Evolutionary conservation across 139 green algal genomes (phyloP), one percentile per base, ranked within the genome.

Genomic region (Auxenochlorella pyrenoidosa): DNA sequence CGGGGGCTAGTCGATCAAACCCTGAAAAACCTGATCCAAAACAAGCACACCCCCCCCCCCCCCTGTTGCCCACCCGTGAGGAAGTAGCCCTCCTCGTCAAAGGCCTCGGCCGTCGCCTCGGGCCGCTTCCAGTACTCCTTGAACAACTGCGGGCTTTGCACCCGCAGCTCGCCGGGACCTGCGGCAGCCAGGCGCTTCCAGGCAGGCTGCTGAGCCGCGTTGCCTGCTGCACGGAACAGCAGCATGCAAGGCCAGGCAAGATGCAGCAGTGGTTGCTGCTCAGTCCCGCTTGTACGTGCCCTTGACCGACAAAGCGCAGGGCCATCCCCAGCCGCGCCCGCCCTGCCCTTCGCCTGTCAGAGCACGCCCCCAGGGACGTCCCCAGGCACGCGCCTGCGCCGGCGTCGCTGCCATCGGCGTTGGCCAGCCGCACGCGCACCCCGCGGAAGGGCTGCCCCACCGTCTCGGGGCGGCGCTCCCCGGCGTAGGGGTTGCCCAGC

Each of bases 21-120:
- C n/a, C n/a, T n/a, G n/a, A n/a, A n/a, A n/a, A n/a, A n/a, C n/a
- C n/a, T n/a, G n/a, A n/a, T n/a, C n/a, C n/a, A n/a, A n/a, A n/a
- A n/a, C n/a, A n/a, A n/a, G n/a, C n/a, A n/a, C n/a, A n/a, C n/a
- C 51, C 16, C 28, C 34, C n/a, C 19, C 13, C 15, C 34, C n/a
- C n/a, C n/a, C 75, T 34, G 76, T 5, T 19, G 82, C 81, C 90
- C 92, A 83, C 97, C 97, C 32, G 97, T 99, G 3, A 87, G 81
- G 88, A 99, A 99, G 85, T 88, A 99, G 40, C 96, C 97, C 18
- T 98, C 88, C 0, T 44, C 38, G 54, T 97, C 94, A 86, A 99
- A 99, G 0, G 94, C 90, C 66, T 95, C 92, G 34, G 68, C 71
- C 0, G 97, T 99, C 2, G 94, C 95, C 34, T 96, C 93, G 12